A percentile compares a stretch with the other conserved stretches of the same genome.
These are phyloP conservation scores for Colletotrichum chlorophyti DNA, from an alignment of 2,329 filamentous ascomycete genomes.

Conservation along the genomic window DNA sequence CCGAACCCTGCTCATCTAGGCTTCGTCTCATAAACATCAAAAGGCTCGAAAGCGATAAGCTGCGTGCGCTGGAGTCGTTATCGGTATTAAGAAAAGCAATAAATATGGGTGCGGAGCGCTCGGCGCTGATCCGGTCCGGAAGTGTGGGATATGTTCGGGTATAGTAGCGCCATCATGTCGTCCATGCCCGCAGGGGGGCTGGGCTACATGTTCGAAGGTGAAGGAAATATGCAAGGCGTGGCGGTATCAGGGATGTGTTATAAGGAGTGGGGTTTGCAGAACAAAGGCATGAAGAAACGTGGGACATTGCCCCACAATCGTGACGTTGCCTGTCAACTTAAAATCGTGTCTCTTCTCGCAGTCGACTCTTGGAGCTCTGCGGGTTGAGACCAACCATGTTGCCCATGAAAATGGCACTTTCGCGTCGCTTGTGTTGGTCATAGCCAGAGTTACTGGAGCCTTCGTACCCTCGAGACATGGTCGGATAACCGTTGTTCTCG, in stretches of 20 bases:
- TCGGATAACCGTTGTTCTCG: conserved; percentile 32
- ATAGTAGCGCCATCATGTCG: conserved; percentile 26
- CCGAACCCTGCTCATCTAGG: not conserved
- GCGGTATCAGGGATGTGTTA: conserved; percentile 31
- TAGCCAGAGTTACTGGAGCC: conserved; percentile 39
- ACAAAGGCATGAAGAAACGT: conserved; percentile 5
- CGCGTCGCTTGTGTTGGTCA: conserved; percentile 58
- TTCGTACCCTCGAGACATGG: conserved; percentile 40
- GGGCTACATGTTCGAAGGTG: conserved; percentile 10
- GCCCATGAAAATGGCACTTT: conserved; percentile 67
- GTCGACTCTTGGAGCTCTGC: conserved; percentile 59
- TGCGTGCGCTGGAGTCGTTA: not conserved
- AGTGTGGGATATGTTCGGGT: conserved; percentile 25
- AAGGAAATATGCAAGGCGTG: conserved; percentile 23
- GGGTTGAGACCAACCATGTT: conserved; percentile 55
- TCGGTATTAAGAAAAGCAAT: conserved; percentile 28
- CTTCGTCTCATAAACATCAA: not conserved
- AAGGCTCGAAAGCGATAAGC: not conserved
- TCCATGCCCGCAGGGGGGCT: conserved; percentile 7
- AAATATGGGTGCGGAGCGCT: conserved; percentile 26
- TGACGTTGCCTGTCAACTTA: conserved; percentile 37
- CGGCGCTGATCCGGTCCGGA: conserved; percentile 32
- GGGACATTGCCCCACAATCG: conserved; percentile 26
- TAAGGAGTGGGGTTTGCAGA: conserved; percentile 40
- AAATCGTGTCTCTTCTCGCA: conserved; percentile 61